A percentile compares a stretch with the other conserved stretches of the same genome.
These are phyloP conservation scores for Fusarium illudens DNA, from an alignment of 2,329 filamentous ascomycete species.

Conservation along the genomic window DNA sequence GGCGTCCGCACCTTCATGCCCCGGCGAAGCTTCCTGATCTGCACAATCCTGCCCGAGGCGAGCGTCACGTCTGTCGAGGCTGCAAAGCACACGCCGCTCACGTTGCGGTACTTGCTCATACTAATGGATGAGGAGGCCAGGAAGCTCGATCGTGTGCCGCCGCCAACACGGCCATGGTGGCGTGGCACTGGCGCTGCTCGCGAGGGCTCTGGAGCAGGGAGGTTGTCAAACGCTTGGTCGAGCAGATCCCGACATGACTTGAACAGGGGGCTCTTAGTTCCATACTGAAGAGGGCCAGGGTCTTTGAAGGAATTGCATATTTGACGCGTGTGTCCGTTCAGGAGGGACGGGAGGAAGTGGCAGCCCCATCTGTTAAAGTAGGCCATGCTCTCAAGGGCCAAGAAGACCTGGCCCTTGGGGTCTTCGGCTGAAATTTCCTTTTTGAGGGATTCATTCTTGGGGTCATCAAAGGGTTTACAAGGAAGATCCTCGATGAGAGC, in stretches of 20 bases:
- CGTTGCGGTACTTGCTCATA: slow-evolving; percentile 57
- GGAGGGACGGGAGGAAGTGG: slow-evolving; percentile 66
- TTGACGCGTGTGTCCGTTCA: slow-evolving; percentile 64
- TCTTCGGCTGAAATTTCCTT: slow-evolving; percentile 56
- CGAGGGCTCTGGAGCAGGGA: slow-evolving; percentile 56
- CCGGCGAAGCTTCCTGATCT: slow-evolving; percentile 54
- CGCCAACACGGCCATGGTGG: neutral
- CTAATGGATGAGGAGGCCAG: slow-evolving; percentile 32
- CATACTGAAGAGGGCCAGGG: slow-evolving; percentile 64
- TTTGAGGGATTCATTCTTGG: slow-evolving; percentile 56
- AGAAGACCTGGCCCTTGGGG: slow-evolving; percentile 58
- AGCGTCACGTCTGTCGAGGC: slow-evolving; percentile 58
- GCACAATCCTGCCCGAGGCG: slow-evolving; percentile 49
- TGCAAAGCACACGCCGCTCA: slow-evolving; percentile 60
- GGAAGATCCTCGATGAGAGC: slow-evolving; percentile 48
- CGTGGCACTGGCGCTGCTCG: neutral
- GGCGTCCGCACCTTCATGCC: slow-evolving; percentile 63
- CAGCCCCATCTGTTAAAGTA: slow-evolving; percentile 63
- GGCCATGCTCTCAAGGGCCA: slow-evolving; percentile 52
- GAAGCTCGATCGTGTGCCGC: neutral
- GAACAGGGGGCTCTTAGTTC: slow-evolving; percentile 61
- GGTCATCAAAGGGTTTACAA: slow-evolving; percentile 47
- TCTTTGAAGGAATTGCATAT: slow-evolving; percentile 71
- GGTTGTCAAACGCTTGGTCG: slow-evolving; percentile 57
- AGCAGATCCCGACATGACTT: slow-evolving; percentile 57